Evolutionary conservation across 495 filamentous ascomycete species (phyloP).

Genomic region (Hypoxylon rickii): DNA sequence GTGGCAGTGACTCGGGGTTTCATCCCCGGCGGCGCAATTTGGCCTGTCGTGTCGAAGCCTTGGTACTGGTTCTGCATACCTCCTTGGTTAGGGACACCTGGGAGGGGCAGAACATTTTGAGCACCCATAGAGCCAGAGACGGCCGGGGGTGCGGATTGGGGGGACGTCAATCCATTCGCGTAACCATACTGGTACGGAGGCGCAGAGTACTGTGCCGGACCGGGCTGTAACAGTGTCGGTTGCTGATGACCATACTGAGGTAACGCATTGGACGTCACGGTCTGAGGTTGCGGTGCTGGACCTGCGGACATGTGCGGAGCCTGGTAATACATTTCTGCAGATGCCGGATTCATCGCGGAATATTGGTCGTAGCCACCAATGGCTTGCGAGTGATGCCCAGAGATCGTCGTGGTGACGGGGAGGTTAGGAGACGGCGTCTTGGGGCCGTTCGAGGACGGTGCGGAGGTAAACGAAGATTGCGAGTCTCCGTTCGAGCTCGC

Average conservation of each 20-base stretch:
- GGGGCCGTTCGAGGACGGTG: conserved; percentile 59
- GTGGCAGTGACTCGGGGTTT: conserved; percentile 98
- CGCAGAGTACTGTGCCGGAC: conserved; percentile 68
- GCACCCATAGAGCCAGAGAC: conserved; percentile 69
- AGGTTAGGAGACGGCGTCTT: conserved; percentile 61
- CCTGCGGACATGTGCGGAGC: conserved; percentile 76
- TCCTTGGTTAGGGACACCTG: conserved; percentile 58
- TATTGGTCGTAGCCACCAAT: conserved; percentile 60
- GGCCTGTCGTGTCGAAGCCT: conserved; percentile 86
- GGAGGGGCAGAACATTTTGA: conserved; percentile 68
- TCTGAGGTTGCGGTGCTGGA: conserved; percentile 78
- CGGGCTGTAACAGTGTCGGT: conserved; percentile 81
- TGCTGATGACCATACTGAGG: conserved; percentile 76
- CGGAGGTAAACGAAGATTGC: conserved; percentile 58
- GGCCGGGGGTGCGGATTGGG: conserved; percentile 67
- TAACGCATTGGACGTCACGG: conserved; percentile 76
- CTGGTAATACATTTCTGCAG: conserved; percentile 83
- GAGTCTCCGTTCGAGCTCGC: conserved; percentile 57
- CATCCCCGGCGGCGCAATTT: conserved; percentile 91
- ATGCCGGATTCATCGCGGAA: conserved; percentile 81
- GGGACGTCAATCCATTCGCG: conserved; percentile 73
- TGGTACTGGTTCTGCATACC: conserved; percentile 60
- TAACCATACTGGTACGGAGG: conserved; percentile 77
- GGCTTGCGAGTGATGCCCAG: conserved; percentile 46
- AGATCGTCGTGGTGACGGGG: conserved; percentile 43